Percentiles rank a stretch among this genome's conserved stretches.
Conservation (phyloP, 208 protist species). For the Crithidia fasciculata region DNA sequence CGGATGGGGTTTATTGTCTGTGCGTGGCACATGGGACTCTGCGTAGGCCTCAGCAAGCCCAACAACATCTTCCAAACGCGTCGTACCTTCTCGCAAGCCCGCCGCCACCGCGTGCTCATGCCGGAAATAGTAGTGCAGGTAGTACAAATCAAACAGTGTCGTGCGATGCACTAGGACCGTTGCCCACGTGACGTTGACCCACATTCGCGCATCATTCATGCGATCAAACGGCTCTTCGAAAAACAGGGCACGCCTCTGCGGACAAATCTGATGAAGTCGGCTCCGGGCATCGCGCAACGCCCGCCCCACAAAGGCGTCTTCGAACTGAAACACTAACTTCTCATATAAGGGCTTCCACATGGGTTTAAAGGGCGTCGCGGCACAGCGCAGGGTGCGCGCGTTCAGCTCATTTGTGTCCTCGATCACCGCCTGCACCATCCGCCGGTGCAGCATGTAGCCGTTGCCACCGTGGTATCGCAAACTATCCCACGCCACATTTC, state of each 20-base stretch:
- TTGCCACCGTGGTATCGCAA: not conserved
- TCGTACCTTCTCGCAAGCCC: no score
- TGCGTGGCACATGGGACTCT: no score
- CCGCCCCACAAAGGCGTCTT: conserved; percentile 14
- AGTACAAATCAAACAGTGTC: conserved; percentile 5
- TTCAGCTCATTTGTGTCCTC: not conserved
- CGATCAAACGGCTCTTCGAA: not conserved
- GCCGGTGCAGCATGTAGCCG: conserved; percentile 7
- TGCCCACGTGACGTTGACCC: conserved; percentile 4
- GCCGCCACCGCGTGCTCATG: conserved; percentile 3
- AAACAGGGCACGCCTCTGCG: not conserved
- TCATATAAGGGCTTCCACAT: not conserved
- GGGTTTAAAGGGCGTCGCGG: not conserved
- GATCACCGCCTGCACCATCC: not conserved
- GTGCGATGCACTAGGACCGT: conserved; percentile 15
- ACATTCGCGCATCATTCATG: not conserved
- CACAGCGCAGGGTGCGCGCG: not conserved
- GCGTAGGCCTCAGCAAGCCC: not conserved
- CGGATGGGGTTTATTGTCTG: no score
- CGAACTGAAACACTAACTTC: not conserved
- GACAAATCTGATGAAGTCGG: not conserved
- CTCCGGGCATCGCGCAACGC: not conserved
- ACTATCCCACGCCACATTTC: not conserved
- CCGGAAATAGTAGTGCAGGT: conserved; percentile 28
- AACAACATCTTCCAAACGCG: not conserved